Evolutionary conservation across 257 asterid genomes (phyloP).

Genomic region (Solanum habrochaites): DNA sequence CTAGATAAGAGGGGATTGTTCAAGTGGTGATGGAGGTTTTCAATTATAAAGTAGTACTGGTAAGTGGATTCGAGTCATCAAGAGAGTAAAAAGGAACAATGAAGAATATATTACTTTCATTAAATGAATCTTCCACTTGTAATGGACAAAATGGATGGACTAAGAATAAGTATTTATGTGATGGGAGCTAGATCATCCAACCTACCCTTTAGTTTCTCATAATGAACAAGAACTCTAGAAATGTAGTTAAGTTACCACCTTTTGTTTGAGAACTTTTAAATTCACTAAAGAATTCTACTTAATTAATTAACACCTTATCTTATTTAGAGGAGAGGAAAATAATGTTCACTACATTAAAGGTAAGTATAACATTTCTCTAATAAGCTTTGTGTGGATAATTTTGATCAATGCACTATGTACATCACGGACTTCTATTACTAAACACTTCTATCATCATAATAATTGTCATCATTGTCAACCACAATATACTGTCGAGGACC

Average conservation of each 20-base stretch:
- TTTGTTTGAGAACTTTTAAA: not conserved
- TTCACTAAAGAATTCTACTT: not conserved
- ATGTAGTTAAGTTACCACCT: not conserved
- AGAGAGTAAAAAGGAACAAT: fast-evolving
- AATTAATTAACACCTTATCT: not conserved
- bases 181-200: not conserved
- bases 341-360: not conserved
- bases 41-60: not conserved
- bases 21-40: not conserved
- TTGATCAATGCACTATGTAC: not conserved
- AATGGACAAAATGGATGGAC: not conserved
- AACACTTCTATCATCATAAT: not conserved
- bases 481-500: not conserved
- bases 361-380: too few species aligned
- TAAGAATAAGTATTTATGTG: not conserved
- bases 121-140: not conserved
- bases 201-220: not conserved
- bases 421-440: not conserved
- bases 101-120: not conserved
- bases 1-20: not conserved
- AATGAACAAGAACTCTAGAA: not conserved
- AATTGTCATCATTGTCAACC: not conserved
- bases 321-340: not conserved
- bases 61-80: not conserved
- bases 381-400: not conserved